These are phyloP conservation scores for Melocanna baccifera DNA, from an alignment of 176 grass and related monocot species.

Conservation along the genomic window DNA sequence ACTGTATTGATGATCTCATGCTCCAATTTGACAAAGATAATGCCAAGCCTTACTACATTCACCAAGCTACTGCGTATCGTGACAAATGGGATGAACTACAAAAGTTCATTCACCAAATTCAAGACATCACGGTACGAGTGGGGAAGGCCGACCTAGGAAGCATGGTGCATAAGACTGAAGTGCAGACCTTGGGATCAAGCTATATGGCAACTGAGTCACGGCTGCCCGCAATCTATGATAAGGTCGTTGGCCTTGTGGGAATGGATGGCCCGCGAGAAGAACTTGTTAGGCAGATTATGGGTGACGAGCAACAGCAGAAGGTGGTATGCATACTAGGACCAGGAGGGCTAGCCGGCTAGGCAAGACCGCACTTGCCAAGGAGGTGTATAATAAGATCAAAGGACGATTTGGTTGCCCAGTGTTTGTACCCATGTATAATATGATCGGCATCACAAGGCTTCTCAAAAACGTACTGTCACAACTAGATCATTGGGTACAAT, in stretches of 20 bases:
- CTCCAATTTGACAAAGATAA: neutral
- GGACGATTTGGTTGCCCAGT: neutral
- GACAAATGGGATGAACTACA: too few species aligned
- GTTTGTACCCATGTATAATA: neutral
- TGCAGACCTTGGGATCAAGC: accelerated
- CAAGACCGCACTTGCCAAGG: neutral
- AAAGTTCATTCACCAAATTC: neutral
- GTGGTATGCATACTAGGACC: neutral
- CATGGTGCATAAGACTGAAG: neutral
- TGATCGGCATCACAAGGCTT: neutral
- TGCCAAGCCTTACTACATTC: too few species aligned
- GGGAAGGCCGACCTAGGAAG: neutral
- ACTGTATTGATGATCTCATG: neutral
- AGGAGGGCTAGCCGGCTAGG: neutral
- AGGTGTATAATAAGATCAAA: neutral
- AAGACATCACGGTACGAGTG: too few species aligned
- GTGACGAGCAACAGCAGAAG: neutral
- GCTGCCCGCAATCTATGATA: neutral
- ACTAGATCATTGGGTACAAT: too few species aligned
- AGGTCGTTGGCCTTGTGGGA: neutral
- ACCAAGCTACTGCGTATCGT: neutral
- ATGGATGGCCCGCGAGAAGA: neutral
- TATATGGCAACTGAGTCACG: neutral
- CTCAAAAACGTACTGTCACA: neutral
- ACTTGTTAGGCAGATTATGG: neutral